Conservation (phyloP, 306 rosid species). For the Medicago ruthenica region DNA sequence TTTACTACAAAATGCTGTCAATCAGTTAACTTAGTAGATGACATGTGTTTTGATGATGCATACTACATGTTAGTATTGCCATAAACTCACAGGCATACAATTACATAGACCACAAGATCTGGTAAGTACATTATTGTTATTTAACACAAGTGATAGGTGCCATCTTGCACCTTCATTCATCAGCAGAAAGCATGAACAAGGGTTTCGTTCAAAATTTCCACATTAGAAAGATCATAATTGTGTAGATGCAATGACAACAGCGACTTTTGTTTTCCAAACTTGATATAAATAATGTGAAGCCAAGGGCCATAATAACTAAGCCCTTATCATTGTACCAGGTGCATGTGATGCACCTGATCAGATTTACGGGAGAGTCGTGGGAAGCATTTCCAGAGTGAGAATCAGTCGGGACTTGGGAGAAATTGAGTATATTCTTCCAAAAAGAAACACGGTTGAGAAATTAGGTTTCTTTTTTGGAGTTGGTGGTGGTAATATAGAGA, state of each 20-base stretch:
- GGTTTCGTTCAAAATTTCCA: constrained; percentile 11
- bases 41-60: constrained; percentile 1
- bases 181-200: neutral
- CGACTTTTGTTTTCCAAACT: constrained; percentile 28
- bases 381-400: neutral
- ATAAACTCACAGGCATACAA: neutral
- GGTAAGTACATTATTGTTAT: constrained; percentile 17
- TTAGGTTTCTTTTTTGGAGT: constrained; percentile 64
- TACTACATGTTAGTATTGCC: constrained; percentile 1
- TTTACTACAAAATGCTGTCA: constrained; percentile 5
- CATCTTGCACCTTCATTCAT: constrained; percentile 30
- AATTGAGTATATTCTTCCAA: neutral
- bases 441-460: too few species aligned
- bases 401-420: neutral
- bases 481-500: constrained; percentile 65
- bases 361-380: neutral
- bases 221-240: constrained; percentile 25
- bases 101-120: constrained; percentile 23
- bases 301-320: neutral
- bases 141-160: constrained; percentile 26
- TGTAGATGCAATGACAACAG: constrained; percentile 14
- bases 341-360: neutral
- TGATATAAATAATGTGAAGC: neutral
- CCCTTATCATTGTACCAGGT: neutral
- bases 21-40: constrained; percentile 7